Evolutionary conservation across 495 filamentous ascomycete species (phyloP).

Genomic region (Aspergillus asperescens): DNA sequence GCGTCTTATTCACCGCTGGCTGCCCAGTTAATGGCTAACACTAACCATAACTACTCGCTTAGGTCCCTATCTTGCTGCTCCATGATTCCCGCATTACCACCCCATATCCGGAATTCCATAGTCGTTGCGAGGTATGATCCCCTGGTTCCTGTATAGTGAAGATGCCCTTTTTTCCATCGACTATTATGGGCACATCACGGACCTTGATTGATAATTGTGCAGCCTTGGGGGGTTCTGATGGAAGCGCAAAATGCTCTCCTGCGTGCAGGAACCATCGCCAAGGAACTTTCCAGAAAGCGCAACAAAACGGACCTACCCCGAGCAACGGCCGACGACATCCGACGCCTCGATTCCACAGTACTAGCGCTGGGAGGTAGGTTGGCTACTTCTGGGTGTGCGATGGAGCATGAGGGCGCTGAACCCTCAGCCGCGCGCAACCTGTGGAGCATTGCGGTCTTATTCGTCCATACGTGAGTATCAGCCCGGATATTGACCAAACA

Average conservation of each 20-base stretch:
- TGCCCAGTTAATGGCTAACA: not conserved
- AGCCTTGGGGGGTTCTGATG: conserved; percentile 10
- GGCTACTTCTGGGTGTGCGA: not conserved
- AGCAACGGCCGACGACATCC: not conserved
- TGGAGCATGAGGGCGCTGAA: conserved; percentile 3
- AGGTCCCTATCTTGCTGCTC: conserved; percentile 37
- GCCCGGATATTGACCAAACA: not conserved
- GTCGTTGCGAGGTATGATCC: conserved; percentile 7
- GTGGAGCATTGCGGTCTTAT: not conserved
- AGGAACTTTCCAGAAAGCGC: not conserved
- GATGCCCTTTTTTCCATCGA: not conserved
- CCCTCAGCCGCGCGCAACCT: not conserved
- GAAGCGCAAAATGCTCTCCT: conserved; percentile 10
- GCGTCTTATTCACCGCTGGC: conserved; percentile 27
- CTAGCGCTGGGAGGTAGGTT: not conserved
- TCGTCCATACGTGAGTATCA: conserved; percentile 3
- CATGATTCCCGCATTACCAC: conserved; percentile 42
- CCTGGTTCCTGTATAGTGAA: no score
- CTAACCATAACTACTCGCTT: not conserved
- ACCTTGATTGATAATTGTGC: not conserved
- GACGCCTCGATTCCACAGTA: not conserved
- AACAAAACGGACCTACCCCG: not conserved
- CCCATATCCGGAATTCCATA: conserved; percentile 31
- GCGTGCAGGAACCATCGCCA: not conserved
- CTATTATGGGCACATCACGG: no score